A percentile compares a stretch with the other conserved stretches of the same genome.
phyloP scores from a whole-genome alignment of 179 eudicot genomes.

The Silene coronaria region DNA sequence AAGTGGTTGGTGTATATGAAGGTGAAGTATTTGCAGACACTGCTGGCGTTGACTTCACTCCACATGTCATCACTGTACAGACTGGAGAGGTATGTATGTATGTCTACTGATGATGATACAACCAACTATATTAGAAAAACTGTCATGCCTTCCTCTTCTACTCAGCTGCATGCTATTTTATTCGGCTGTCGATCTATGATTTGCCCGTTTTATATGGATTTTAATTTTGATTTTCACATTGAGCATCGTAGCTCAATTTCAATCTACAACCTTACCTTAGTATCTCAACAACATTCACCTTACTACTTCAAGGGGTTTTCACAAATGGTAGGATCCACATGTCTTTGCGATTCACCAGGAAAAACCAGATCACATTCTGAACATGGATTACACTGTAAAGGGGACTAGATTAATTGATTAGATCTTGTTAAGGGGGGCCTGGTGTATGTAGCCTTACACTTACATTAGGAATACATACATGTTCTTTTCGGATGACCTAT shows the following conservation, averaged over 20 bases:
- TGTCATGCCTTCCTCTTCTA: too few species aligned
- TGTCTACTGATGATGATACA: background rate
- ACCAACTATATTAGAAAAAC: too few species aligned
- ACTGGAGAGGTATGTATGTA: slow-evolving; percentile 58
- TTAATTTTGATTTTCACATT: background rate
- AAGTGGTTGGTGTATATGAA: slow-evolving; percentile 31
- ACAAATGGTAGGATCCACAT: background rate
- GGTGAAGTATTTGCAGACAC: slow-evolving; percentile 64
- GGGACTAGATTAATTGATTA: background rate
- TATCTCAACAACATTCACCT: too few species aligned
- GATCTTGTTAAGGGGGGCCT: background rate
- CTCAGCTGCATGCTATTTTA: too few species aligned
- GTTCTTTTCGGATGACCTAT: background rate
- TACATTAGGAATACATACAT: too few species aligned
- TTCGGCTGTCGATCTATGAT: too few species aligned
- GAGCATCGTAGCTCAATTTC: background rate
- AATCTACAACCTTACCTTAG: background rate
- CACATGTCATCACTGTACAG: slow-evolving; percentile 55
- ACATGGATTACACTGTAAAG: background rate
- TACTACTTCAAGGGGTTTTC: background rate
- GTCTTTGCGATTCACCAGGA: background rate
- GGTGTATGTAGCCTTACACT: background rate
- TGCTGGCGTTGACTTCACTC: slow-evolving; percentile 66
- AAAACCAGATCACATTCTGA: background rate
- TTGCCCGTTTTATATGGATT: background rate